phyloP scores from a whole-genome alignment of 1,284 basidiomycete species.

The Trichosporon asahii region DNA sequence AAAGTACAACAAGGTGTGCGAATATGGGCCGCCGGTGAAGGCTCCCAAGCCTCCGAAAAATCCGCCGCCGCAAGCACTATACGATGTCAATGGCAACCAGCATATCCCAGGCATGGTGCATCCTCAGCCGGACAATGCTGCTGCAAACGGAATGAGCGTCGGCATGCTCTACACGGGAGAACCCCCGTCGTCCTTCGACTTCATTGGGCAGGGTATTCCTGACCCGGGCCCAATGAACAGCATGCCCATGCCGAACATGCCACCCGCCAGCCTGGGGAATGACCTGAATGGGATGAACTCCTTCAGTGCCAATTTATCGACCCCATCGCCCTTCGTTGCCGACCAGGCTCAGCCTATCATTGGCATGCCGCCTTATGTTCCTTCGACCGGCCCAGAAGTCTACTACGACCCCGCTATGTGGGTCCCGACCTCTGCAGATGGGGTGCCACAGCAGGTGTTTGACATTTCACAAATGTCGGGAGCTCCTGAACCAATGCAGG shows the following conservation, averaged over 20 bases:
- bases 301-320: constrained; percentile 10
- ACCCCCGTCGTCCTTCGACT: constrained; percentile 1
- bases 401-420: background rate
- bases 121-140: background rate
- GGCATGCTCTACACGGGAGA: constrained; percentile 4
- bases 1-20: constrained; percentile 42
- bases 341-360: constrained; percentile 17
- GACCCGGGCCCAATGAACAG: constrained; percentile 6
- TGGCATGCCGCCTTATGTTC: constrained; percentile 22
- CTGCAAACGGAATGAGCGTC: background rate
- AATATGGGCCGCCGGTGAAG: constrained; percentile 31
- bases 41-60: constrained; percentile 15
- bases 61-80: background rate
- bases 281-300: background rate
- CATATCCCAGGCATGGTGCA: background rate
- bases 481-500: background rate
- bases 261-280: background rate
- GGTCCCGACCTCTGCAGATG: background rate
- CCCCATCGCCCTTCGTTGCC: constrained; percentile 15
- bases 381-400: constrained; percentile 7
- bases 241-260: background rate
- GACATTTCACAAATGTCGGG: background rate
- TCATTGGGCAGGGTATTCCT: background rate
- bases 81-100: background rate
- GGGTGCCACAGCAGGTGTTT: background rate